These are phyloP conservation scores for Globisporangium polare DNA, from an alignment of 352 stramenopile genomes.

Conservation along the genomic window DNA sequence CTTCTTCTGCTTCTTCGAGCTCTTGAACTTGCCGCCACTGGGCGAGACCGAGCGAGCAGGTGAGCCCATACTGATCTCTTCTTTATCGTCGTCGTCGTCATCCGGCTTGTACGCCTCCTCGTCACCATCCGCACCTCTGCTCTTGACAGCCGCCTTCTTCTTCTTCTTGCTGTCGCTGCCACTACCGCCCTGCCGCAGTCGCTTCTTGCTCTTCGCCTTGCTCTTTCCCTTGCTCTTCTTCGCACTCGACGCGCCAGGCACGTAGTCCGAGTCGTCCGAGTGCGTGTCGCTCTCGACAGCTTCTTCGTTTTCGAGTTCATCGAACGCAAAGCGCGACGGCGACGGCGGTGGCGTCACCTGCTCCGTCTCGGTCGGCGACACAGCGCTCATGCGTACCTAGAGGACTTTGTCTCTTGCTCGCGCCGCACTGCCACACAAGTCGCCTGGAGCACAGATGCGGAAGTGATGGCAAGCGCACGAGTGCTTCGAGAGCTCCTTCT, in stretches of 20 bases:
- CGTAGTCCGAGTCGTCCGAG: constrained; percentile 14
- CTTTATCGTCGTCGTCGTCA: background rate
- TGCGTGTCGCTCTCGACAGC: constrained; percentile 2
- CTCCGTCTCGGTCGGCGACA: background rate
- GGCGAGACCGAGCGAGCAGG: background rate
- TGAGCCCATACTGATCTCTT: background rate
- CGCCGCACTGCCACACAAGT: too few species aligned
- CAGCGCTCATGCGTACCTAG: background rate
- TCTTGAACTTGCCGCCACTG: constrained; percentile 6
- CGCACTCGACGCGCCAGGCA: background rate
- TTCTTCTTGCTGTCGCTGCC: constrained; percentile 5
- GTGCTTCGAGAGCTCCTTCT: background rate
- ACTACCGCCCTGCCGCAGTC: constrained; percentile 6
- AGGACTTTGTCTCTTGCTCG: background rate
- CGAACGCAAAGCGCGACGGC: background rate
- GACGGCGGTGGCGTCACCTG: constrained; percentile 14
- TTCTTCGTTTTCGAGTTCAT: background rate
- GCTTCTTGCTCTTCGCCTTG: constrained; percentile 8
- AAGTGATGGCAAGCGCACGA: background rate
- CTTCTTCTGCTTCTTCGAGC: constrained; percentile 15
- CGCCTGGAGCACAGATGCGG: too few species aligned
- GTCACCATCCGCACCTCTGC: background rate
- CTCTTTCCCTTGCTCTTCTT: background rate
- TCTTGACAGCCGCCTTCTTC: background rate
- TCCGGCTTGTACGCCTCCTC: constrained; percentile 9